Conservation (phyloP, 2,329 filamentous ascomycete species). For the Gyromitra esculenta region DNA sequence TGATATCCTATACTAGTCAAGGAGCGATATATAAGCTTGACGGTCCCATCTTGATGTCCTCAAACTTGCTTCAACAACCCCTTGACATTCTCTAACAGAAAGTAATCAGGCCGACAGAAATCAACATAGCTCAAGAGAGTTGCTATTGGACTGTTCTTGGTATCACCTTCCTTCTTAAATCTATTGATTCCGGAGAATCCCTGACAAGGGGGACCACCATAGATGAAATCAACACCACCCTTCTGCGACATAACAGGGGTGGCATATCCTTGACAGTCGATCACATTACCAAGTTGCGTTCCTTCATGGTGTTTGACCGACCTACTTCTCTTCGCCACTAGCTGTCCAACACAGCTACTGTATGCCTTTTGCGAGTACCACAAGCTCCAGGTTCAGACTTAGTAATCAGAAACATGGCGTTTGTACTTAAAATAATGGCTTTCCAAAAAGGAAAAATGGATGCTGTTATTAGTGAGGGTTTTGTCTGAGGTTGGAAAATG, state of each 20-base stretch:
- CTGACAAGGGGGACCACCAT: slow-evolving; percentile 43
- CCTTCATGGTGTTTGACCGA: slow-evolving; percentile 35
- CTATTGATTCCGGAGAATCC: slow-evolving; percentile 40
- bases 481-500: background rate
- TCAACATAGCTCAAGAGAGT: slow-evolving; percentile 54
- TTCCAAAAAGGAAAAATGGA: too few species aligned
- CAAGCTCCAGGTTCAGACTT: background rate
- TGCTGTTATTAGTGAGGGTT: background rate
- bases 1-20: background rate
- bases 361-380: background rate
- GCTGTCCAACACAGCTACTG: background rate
- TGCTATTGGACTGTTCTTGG: slow-evolving; percentile 54
- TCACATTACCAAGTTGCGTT: slow-evolving; percentile 17
- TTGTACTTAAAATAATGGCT: too few species aligned
- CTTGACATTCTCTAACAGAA: slow-evolving; percentile 57
- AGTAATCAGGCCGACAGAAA: slow-evolving; percentile 56
- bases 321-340: background rate
- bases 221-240: slow-evolving; percentile 42
- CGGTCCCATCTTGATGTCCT: background rate
- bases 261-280: slow-evolving; percentile 35
- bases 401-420: background rate
- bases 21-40: background rate
- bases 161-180: slow-evolving; percentile 47
- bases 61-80: background rate
- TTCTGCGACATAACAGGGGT: slow-evolving; percentile 30